Base-by-base conservation (phyloP, 2,329 filamentous ascomycete species). In the Ceratocystis huliohia region DNA sequence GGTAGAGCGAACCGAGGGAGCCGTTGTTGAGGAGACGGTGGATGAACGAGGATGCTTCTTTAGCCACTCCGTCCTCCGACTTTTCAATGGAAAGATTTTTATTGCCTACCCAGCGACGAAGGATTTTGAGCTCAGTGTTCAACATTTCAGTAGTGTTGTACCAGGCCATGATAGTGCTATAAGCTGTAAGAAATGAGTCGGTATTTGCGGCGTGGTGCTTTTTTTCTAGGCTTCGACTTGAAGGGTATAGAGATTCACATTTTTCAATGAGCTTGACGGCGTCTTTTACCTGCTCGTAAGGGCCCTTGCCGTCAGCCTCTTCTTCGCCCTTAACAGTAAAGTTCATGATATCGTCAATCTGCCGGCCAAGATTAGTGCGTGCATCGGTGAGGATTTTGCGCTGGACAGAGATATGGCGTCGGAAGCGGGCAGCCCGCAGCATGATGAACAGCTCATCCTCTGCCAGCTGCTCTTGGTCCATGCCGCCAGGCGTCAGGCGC, bases 91-190 rank as follows among this genome's bases (percentile, higher is more conserved):
- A 91, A 48, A 99, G 82, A 73, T 96, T 92, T 46, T 92, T 86
- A 73, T 99, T 99, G 65, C 94, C 94, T 30, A 99, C 94, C 94
- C 94, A 99, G 69, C 88, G 91, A 75, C 94, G 92, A 69, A 99
- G 76, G 69, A 97, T 92, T 15, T 86, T 86, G 68, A 99, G 83
- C 75, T 99, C 90, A 1, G 90, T 96, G 74, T 95, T 96, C 80
- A 99, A 97, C 73, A 96, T 85, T 73, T 93, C 87, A 41, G 92
- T 96, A 64, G 92, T 96, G 76, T 97, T 99, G 79, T 96, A 88
- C 94, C 94, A 99, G 2, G 93, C 87, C 69, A 96, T 85, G 70
- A 99, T 88, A 62, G 93, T 88, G 73, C 96, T 89, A 72, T 88
- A 94, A 33, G 91, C 91, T 69, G 92, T 87, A 69, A 83, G 81